phyloP scores from a whole-genome alignment of 2,329 filamentous ascomycete genomes.

The Colletotrichum salicis region DNA sequence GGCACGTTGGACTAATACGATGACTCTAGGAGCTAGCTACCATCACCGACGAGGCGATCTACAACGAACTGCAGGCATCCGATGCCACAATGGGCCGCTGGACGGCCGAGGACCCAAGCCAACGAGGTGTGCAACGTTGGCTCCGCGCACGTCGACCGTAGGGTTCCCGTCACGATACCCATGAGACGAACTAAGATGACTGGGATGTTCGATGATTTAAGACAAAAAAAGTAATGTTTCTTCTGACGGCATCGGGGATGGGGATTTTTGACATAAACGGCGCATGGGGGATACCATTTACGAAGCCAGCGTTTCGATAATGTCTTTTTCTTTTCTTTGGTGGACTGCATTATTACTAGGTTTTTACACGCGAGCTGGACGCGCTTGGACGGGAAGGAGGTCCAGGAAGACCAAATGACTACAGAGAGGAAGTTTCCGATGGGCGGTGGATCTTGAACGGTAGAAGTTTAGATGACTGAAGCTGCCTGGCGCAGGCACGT shows the following conservation, averaged over 20 bases:
- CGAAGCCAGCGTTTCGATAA: not conserved
- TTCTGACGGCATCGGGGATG: not conserved
- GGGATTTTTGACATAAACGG: constrained; percentile 19
- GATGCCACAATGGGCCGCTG: constrained; percentile 69
- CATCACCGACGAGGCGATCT: constrained; percentile 69
- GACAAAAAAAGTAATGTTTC: constrained; percentile 3
- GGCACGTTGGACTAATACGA: not conserved
- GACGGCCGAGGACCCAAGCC: constrained; percentile 70
- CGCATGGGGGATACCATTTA: constrained; percentile 29
- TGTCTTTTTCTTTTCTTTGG: not conserved
- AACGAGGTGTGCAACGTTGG: constrained; percentile 69
- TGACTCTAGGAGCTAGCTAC: constrained; percentile 64
- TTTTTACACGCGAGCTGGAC: constrained; percentile 15
- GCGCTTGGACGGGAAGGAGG: not conserved
- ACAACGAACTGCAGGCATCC: constrained; percentile 62
- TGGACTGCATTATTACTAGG: not conserved
- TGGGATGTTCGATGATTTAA: constrained; percentile 1
- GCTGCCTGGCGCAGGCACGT: constrained; percentile 25
- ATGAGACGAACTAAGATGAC: constrained; percentile 3
- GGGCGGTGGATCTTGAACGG: not conserved
- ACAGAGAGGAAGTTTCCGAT: not conserved
- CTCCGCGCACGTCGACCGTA: constrained; percentile 54
- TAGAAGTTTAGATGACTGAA: not conserved
- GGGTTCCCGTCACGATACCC: not conserved
- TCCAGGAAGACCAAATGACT: not conserved